Evolutionary conservation across 2,329 filamentous ascomycete genomes (phyloP).

Genomic region (Beauveria australis): DNA sequence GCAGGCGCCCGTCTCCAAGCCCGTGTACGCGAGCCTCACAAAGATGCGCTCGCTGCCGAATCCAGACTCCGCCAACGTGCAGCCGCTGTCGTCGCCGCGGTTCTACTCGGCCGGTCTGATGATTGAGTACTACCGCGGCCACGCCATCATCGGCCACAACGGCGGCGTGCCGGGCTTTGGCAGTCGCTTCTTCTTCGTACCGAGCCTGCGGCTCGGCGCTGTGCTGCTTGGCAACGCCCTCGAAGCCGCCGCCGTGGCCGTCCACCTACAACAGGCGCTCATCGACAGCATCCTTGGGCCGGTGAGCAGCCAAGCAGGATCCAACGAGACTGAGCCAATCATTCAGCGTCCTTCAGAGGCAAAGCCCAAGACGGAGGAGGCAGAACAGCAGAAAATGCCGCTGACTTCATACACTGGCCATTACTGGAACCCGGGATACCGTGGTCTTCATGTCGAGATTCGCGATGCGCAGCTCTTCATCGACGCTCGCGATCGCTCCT

Average conservation of each 20-base stretch:
- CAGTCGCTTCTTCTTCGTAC: constrained; percentile 5
- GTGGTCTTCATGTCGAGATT: not conserved
- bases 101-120: constrained; percentile 6
- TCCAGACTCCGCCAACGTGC: not conserved
- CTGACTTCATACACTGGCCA: not conserved
- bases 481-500: constrained; percentile 4
- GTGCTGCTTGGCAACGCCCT: constrained; percentile 9
- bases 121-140: constrained; percentile 7
- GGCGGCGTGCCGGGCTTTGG: constrained; percentile 7
- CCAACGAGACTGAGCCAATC: not conserved
- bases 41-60: not conserved
- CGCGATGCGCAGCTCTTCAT: constrained; percentile 1
- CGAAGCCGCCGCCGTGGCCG: not conserved
- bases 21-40: not conserved
- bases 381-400: constrained; percentile 2
- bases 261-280: not conserved
- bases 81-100: constrained; percentile 2
- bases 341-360: no score
- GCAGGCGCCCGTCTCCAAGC: not conserved
- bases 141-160: constrained; percentile 5
- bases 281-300: not conserved
- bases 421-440: constrained; percentile 7
- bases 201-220: constrained; percentile 1
- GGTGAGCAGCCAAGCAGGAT: not conserved
- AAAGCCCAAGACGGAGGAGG: not conserved